Percentiles rank a stretch among this genome's conserved stretches.
Evolutionary conservation across 371 early-diverging fungal genomes (phyloP).

Genomic region (Mortierella sp.): DNA sequence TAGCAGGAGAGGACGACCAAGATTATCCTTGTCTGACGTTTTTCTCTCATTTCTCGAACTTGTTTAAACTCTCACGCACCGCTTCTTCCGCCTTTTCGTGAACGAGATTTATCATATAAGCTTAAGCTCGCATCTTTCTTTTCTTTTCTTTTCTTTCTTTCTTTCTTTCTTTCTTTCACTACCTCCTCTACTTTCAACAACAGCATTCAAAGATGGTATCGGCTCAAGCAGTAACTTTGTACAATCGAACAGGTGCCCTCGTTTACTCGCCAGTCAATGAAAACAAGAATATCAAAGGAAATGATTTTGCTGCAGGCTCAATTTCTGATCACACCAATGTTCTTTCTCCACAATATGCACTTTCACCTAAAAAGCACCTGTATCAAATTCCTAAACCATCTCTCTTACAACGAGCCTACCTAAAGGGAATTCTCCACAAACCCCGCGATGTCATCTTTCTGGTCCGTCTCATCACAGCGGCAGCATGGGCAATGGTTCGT

Average conservation of each 20-base stretch:
- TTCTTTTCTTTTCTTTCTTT: too few species aligned
- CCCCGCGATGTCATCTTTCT: conserved; percentile 29
- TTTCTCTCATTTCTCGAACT: too few species aligned
- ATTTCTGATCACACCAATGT: not conserved
- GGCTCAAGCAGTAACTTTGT: not conserved
- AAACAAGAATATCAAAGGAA: not conserved
- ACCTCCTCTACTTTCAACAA: too few species aligned
- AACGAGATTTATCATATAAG: too few species aligned
- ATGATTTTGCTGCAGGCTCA: not conserved
- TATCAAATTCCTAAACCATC: conserved; percentile 22
- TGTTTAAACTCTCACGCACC: too few species aligned
- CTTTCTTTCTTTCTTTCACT: too few species aligned
- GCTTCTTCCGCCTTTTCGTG: too few species aligned
- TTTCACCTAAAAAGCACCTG: not conserved
- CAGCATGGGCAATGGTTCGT: conserved; percentile 31
- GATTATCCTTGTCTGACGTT: too few species aligned
- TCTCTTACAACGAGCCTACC: conserved; percentile 21
- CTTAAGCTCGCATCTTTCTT: too few species aligned
- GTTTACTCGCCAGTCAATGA: not conserved
- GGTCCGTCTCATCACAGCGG: conserved; percentile 6
- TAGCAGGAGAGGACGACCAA: too few species aligned
- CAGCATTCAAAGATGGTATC: not conserved
- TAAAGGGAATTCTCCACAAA: conserved; percentile 27
- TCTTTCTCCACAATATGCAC: not conserved
- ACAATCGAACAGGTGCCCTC: not conserved